Conservation (phyloP, 768 basidiomycete species). For the Russula sp. region DNA sequence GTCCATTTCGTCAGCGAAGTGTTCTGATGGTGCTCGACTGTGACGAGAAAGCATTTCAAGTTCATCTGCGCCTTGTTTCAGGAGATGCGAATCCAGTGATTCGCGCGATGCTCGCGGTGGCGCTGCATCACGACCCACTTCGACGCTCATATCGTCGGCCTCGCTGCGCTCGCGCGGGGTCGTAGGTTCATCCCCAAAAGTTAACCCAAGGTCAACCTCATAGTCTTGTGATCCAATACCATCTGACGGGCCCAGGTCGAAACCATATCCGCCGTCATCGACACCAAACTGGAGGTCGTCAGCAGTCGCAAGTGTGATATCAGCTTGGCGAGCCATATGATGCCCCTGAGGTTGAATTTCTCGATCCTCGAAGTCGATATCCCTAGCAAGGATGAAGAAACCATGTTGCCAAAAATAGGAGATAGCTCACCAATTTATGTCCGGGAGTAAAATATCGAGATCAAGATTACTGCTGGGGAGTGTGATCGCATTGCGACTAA, state of each 20-base stretch:
- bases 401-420: constrained; percentile 7
- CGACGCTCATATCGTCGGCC: constrained; percentile 58
- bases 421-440: constrained; percentile 63
- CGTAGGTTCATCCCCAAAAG: constrained; percentile 50
- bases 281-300: constrained; percentile 67
- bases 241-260: constrained; percentile 70
- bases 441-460: constrained; percentile 71
- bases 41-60: constrained; percentile 55
- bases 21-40: constrained; percentile 60
- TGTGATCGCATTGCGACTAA: constrained; percentile 84
- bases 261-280: constrained; percentile 52
- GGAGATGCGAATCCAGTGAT: constrained; percentile 55
- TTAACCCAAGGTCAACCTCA: constrained; percentile 68
- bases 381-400: constrained; percentile 40
- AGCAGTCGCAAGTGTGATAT: constrained; percentile 78
- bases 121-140: constrained; percentile 68
- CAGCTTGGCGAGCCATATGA: constrained; percentile 77
- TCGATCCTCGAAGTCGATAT: constrained; percentile 68
- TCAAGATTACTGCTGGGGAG: constrained; percentile 71
- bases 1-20: constrained; percentile 50
- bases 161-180: constrained; percentile 27
- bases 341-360: constrained; percentile 61
- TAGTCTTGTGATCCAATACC: constrained; percentile 86
- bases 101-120: constrained; percentile 38
- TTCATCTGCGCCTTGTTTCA: constrained; percentile 47